Evolutionary conservation across 73 alveolate species (phyloP).

Genomic region (Paramecium pentaurelia): DNA sequence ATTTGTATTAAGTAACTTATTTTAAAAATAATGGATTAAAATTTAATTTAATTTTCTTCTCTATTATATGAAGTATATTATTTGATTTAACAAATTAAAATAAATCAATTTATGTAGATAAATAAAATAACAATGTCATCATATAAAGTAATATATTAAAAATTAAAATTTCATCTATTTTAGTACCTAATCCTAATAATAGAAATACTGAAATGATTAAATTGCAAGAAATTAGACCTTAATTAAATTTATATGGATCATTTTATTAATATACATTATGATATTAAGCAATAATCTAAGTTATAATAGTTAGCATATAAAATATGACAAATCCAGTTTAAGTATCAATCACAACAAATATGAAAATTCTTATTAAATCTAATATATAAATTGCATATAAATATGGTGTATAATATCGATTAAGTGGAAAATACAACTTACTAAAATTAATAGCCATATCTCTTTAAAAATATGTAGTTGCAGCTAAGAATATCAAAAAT

Average conservation of each 20-base stretch:
- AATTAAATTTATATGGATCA: background rate
- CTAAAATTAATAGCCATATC: background rate
- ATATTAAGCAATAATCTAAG: background rate
- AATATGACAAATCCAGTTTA: background rate
- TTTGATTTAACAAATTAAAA: background rate
- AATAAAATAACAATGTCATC: background rate
- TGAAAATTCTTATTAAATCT: background rate
- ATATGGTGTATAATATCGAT: background rate
- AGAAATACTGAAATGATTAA: background rate
- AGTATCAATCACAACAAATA: background rate
- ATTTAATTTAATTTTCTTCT: background rate
- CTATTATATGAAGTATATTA: background rate
- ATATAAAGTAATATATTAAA: background rate
- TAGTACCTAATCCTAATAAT: background rate
- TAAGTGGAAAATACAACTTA: background rate
- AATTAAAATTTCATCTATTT: background rate
- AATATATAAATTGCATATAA: background rate
- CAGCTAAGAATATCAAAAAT: background rate
- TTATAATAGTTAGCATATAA: background rate
- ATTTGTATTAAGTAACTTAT: background rate
- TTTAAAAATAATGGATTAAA: background rate
- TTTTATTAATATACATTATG: background rate
- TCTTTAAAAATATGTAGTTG: background rate
- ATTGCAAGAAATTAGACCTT: background rate
- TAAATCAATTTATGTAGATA: background rate